These are phyloP conservation scores for Tephrocybe sp. DNA, from an alignment of 768 basidiomycete species.

Conservation along the genomic window DNA sequence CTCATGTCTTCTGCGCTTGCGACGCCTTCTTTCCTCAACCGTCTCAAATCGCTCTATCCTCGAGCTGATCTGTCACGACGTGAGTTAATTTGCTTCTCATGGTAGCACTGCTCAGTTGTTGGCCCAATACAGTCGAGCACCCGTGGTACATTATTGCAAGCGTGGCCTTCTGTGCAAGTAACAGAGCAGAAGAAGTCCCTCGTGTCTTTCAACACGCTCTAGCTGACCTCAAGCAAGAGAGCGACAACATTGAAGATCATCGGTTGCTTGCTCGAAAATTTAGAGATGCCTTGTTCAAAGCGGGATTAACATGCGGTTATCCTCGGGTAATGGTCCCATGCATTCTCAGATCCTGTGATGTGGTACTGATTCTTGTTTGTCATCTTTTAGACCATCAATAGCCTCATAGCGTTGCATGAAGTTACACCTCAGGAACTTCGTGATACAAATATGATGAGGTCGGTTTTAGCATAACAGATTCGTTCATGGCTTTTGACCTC, in stretches of 20 bases:
- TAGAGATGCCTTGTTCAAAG: slow-evolving; percentile 63
- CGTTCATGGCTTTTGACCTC: too few relatives aligned
- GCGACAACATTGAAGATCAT: slow-evolving; percentile 30
- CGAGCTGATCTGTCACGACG: slow-evolving; percentile 14
- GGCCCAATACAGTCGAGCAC: slow-evolving; percentile 25
- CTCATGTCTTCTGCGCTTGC: slow-evolving; percentile 27
- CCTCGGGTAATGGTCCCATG: slow-evolving; percentile 60
- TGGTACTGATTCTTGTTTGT: background rate
- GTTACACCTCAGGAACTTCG: slow-evolving; percentile 50
- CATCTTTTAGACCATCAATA: slow-evolving; percentile 50
- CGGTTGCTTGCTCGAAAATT: slow-evolving; percentile 48
- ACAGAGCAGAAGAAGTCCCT: slow-evolving; percentile 56
- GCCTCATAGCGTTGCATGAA: slow-evolving; percentile 47
- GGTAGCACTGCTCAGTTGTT: too few relatives aligned
- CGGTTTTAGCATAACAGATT: background rate
- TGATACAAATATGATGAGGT: slow-evolving; percentile 47
- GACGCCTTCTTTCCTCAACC: slow-evolving; percentile 39
- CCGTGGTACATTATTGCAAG: slow-evolving; percentile 63
- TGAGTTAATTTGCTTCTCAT: slow-evolving; percentile 7
- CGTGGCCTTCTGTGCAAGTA: slow-evolving; percentile 56
- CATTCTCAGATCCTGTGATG: background rate
- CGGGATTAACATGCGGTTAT: slow-evolving; percentile 55
- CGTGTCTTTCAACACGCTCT: slow-evolving; percentile 50
- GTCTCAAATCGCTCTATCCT: slow-evolving; percentile 47
- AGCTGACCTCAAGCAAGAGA: slow-evolving; percentile 36